phyloP scores from a whole-genome alignment of 2,329 filamentous ascomycete species.

The Fusarium nygamai region DNA sequence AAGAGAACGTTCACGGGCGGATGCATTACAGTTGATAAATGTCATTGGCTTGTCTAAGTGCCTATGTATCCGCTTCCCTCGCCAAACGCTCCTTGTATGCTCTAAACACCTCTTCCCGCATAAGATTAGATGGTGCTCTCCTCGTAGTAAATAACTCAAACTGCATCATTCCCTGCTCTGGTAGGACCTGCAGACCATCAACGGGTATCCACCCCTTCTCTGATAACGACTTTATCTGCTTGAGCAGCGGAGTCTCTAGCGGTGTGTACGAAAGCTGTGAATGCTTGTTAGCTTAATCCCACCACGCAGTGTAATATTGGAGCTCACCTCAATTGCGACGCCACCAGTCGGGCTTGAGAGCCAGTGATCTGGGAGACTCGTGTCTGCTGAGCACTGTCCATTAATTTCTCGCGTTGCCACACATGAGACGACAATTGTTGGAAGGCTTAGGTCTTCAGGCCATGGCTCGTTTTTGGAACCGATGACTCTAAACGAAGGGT shows the following conservation, averaged over 20 bases:
- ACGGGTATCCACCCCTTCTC: slow-evolving; percentile 10
- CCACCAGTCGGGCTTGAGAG: slow-evolving; percentile 1
- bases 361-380: neutral
- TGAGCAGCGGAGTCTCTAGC: neutral
- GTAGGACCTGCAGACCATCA: slow-evolving; percentile 6
- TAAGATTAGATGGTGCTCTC: neutral
- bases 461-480: rapidly evolving
- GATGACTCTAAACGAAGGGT: neutral
- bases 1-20: no score
- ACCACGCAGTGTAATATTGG: no score
- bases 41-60: neutral
- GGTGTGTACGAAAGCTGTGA: neutral
- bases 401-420: neutral
- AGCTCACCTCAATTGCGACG: slow-evolving; percentile 7
- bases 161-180: slow-evolving; percentile 20
- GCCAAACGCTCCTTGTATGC: neutral
- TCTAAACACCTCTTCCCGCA: neutral
- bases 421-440: neutral
- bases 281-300: rapidly evolving
- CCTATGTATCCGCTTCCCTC: neutral
- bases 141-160: slow-evolving; percentile 12
- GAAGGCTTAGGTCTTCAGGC: neutral
- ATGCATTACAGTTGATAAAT: no score
- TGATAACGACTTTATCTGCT: neutral
- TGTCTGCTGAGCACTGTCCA: neutral